phyloP scores from a whole-genome alignment of 1,139 yeast genomes.

The Zygosaccharomyces sapae region DNA sequence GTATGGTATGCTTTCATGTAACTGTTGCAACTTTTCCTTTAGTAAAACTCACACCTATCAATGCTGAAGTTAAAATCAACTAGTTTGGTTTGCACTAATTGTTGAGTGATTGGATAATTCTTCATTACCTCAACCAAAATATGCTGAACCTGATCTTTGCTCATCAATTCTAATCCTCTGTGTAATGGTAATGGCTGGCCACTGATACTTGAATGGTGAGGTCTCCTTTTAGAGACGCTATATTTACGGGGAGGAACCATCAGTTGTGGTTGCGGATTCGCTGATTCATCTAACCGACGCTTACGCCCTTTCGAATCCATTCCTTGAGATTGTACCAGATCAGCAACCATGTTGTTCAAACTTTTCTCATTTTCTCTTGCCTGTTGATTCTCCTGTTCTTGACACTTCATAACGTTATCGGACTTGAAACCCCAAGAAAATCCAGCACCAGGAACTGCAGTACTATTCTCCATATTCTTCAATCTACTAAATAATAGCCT shows the following conservation, averaged over 20 bases:
- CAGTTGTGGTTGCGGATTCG: no score
- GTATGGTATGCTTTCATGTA: slow-evolving; percentile 31
- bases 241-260: slow-evolving; percentile 8
- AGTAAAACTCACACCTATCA: slow-evolving; percentile 26
- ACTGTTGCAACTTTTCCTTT: slow-evolving; percentile 24
- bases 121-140: slow-evolving; percentile 27
- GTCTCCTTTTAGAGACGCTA: slow-evolving; percentile 16
- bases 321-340: neutral
- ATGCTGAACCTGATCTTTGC: slow-evolving; percentile 26
- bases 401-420: slow-evolving; percentile 8
- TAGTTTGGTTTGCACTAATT: slow-evolving; percentile 21
- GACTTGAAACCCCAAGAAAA: slow-evolving; percentile 34
- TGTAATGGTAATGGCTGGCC: slow-evolving; percentile 34
- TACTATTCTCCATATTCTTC: slow-evolving; percentile 3
- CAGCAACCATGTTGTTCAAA: neutral
- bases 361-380: slow-evolving; percentile 1
- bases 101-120: slow-evolving; percentile 29
- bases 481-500: no score
- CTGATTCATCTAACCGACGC: slow-evolving; percentile 6
- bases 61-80: slow-evolving; percentile 21
- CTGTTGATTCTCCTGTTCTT: slow-evolving; percentile 5
- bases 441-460: slow-evolving; percentile 20
- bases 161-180: slow-evolving; percentile 34
- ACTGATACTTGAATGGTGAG: slow-evolving; percentile 20
- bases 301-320: slow-evolving; percentile 5